These are phyloP conservation scores for Penicillium sp. DNA, from an alignment of 2,329 filamentous ascomycete genomes.

Conservation along the genomic window DNA sequence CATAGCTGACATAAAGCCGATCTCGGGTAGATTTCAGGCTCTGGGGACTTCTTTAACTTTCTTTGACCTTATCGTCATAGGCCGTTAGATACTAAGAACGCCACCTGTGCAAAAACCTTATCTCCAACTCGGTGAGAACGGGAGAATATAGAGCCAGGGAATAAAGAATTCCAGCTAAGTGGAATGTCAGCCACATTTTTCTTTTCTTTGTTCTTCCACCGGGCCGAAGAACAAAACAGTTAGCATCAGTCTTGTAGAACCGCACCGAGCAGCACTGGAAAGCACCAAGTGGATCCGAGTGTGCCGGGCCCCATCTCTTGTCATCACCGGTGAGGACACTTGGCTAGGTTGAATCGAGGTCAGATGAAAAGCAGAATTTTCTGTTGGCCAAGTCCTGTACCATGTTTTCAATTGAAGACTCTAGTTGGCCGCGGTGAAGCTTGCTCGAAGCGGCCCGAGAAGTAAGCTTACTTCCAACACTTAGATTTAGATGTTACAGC, in stretches of 20 bases:
- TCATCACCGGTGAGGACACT: neutral
- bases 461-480: neutral
- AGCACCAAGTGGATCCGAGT: slow-evolving; percentile 1
- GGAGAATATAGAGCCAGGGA: slow-evolving; percentile 1
- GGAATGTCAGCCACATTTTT: neutral
- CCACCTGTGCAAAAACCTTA: neutral
- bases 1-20: neutral
- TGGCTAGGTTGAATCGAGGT: neutral
- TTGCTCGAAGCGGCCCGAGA: neutral
- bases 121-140: neutral
- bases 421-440: slow-evolving; percentile 39
- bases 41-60: neutral
- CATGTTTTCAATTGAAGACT: neutral
- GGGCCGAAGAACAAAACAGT: neutral
- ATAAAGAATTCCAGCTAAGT: neutral
- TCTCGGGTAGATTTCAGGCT: neutral
- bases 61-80: neutral
- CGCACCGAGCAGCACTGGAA: neutral
- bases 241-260: neutral
- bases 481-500: neutral
- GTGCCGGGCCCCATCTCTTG: neutral
- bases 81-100: neutral
- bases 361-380: slow-evolving; percentile 3
- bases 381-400: neutral
- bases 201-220: neutral